Evolutionary conservation across 768 basidiomycete species (phyloP).

Genomic region (Kwoniella sp.): DNA sequence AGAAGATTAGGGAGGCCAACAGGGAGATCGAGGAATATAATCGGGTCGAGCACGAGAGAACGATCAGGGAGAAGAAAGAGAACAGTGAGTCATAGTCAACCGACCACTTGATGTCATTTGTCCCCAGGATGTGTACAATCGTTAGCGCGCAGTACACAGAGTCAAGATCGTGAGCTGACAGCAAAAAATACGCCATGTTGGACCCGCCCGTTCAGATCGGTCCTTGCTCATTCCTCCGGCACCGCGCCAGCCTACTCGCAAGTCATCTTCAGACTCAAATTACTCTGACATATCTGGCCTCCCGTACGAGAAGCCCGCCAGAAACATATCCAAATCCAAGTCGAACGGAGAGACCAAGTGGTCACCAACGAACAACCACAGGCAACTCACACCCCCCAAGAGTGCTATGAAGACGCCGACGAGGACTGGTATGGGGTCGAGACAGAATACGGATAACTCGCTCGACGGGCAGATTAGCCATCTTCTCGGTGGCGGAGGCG

Average conservation of each 20-base stretch:
- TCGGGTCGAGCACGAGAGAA: constrained; percentile 5
- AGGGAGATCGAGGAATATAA: constrained; percentile 27
- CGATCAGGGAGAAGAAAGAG: constrained; percentile 17
- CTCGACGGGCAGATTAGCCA: constrained; percentile 3
- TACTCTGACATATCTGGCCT: background rate
- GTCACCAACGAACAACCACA: background rate
- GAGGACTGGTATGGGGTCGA: background rate
- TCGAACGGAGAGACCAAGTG: no score
- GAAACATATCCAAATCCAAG: background rate
- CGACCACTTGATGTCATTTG: no score
- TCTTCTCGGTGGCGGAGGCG: background rate
- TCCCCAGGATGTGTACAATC: no score
- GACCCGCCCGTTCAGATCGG: background rate
- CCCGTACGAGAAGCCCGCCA: background rate
- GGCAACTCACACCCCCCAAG: background rate
- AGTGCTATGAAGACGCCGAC: background rate
- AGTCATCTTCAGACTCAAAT: background rate
- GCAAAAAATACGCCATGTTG: background rate
- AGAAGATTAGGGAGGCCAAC: constrained; percentile 40
- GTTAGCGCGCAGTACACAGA: no score
- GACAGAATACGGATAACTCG: background rate
- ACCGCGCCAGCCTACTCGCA: constrained; percentile 4
- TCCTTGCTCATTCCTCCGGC: constrained; percentile 27
- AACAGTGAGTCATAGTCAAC: background rate
- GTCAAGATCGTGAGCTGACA: no score